phyloP scores from a whole-genome alignment of 768 basidiomycete genomes.

The Hysterangium stoloniferum region DNA sequence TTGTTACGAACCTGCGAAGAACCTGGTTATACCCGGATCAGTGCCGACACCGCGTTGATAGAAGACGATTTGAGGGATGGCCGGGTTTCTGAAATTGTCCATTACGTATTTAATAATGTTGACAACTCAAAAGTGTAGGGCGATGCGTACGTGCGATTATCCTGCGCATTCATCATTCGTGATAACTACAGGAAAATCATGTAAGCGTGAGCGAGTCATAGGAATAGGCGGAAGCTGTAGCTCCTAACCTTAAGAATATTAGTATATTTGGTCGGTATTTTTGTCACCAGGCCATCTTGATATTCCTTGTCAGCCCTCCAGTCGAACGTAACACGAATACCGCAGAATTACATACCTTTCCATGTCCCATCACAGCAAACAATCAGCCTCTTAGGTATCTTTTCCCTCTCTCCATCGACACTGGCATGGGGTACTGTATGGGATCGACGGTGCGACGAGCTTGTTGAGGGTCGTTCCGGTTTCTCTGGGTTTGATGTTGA shows the following conservation, averaged over 20 bases:
- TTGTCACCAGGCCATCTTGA: conserved; percentile 34
- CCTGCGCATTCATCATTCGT: conserved; percentile 23
- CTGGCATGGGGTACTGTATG: too few species aligned
- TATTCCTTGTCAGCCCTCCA: background rate
- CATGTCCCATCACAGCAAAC: conserved; percentile 61
- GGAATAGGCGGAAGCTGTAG: background rate
- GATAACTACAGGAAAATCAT: conserved; percentile 16
- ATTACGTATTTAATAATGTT: background rate
- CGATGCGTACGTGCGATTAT: conserved; percentile 22
- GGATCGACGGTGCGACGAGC: too few species aligned
- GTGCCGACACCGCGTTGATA: conserved; percentile 59
- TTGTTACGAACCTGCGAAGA: conserved; percentile 44
- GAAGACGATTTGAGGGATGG: conserved; percentile 56
- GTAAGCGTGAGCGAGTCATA: background rate
- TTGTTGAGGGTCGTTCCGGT: too few species aligned
- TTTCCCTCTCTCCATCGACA: too few species aligned
- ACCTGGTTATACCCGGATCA: conserved; percentile 45
- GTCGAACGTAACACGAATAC: background rate
- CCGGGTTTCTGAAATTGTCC: conserved; percentile 15
- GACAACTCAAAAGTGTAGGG: background rate
- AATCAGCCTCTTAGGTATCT: conserved; percentile 45
- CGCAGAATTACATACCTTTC: conserved; percentile 30
- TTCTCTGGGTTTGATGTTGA: too few species aligned
- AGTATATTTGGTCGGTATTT: conserved; percentile 10
- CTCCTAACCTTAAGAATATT: conserved; percentile 3